A percentile compares a stretch with the other conserved stretches of the same genome.
These are phyloP conservation scores for Fusarium agapanthi DNA, from an alignment of 2,329 filamentous ascomycete genomes.

Conservation along the genomic window DNA sequence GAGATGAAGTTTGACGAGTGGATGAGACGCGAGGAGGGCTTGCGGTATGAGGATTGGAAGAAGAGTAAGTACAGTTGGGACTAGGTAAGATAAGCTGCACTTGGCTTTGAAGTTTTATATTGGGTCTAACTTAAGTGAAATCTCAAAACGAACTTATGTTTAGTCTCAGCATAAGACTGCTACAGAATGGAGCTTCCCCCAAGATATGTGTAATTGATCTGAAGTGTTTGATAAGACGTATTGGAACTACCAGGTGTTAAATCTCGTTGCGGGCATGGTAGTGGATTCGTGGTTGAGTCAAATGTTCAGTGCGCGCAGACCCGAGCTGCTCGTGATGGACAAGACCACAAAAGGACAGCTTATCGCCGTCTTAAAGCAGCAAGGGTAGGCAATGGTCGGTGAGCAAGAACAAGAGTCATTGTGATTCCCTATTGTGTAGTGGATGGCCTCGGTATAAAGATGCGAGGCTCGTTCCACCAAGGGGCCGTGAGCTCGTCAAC, in stretches of 20 bases:
- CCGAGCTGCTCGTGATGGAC: background rate
- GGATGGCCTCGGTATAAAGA: background rate
- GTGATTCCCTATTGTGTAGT: background rate
- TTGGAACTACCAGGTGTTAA: background rate
- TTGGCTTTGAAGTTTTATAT: accelerated
- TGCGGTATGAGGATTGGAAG: background rate
- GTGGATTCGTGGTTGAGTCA: background rate
- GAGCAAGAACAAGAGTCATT: background rate
- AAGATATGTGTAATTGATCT: background rate
- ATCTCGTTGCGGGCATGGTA: background rate
- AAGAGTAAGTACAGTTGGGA: background rate
- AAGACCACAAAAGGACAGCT: background rate
- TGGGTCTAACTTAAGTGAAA: accelerated
- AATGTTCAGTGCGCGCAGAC: background rate
- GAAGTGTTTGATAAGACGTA: background rate
- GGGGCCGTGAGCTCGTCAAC: too few species aligned
- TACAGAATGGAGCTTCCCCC: accelerated
- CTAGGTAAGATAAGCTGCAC: background rate
- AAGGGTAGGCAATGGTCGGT: background rate
- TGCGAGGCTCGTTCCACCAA: background rate
- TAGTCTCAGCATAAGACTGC: background rate
- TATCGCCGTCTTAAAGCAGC: background rate
- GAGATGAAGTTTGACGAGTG: background rate
- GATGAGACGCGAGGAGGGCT: background rate
- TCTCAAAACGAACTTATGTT: background rate